A percentile compares a stretch with the other conserved stretches of the same genome.
Evolutionary conservation across 139 green algal genomes (phyloP).

Genomic region (Micractinium sp.): DNA sequence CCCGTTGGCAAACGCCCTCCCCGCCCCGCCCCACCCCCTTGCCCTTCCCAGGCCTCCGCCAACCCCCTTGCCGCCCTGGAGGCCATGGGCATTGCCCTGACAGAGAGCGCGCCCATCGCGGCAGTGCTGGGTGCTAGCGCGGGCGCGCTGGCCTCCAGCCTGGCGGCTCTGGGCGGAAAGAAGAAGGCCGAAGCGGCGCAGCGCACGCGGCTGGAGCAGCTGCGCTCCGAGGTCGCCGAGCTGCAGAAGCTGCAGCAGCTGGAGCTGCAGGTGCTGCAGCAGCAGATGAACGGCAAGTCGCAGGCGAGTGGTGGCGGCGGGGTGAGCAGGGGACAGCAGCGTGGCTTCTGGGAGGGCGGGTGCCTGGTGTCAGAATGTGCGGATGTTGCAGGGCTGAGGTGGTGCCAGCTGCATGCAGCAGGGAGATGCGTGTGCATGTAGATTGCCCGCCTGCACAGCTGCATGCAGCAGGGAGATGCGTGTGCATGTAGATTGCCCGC

Average conservation of each 20-base stretch:
- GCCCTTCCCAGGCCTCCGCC: neutral
- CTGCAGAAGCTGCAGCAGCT: conserved; percentile 25
- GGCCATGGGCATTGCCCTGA: neutral
- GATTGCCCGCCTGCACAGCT: too few relatives aligned
- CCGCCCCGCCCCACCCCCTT: neutral
- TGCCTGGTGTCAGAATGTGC: too few relatives aligned
- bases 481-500: too few relatives aligned
- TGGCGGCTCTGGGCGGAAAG: neutral
- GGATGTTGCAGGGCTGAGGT: too few relatives aligned
- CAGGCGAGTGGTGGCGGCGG: neutral
- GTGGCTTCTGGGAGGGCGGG: too few relatives aligned
- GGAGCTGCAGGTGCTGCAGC: conserved; percentile 20
- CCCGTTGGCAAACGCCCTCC: neutral
- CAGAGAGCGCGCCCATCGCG: neutral
- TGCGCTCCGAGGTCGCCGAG: neutral
- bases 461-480: too few relatives aligned
- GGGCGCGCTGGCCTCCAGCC: neutral
- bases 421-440: too few relatives aligned
- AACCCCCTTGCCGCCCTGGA: neutral
- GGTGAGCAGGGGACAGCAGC: too few relatives aligned
- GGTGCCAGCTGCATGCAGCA: too few relatives aligned
- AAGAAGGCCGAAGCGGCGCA: neutral
- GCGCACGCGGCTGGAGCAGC: conserved; percentile 1
- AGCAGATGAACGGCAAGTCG: conserved; percentile 16
- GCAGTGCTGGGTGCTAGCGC: neutral